These are phyloP conservation scores for Stylonectria norvegica DNA, from an alignment of 2,329 filamentous ascomycete genomes.

Conservation along the genomic window DNA sequence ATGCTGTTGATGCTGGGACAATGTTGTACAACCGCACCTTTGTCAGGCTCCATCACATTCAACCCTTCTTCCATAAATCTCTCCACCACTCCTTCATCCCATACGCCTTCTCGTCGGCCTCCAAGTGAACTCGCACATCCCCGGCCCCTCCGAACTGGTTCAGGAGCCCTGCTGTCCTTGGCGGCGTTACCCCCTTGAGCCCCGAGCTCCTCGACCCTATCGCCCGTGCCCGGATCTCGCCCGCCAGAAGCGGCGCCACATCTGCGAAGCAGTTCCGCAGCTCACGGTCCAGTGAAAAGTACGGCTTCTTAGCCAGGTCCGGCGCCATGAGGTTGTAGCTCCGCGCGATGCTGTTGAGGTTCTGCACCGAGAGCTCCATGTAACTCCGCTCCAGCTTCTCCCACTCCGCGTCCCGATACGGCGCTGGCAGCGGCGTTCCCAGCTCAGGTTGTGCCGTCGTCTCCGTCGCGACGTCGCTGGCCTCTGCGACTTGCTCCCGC, in stretches of 20 bases:
- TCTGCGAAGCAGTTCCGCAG: constrained; percentile 79
- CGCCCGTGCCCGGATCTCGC: constrained; percentile 69
- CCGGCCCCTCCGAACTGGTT: constrained; percentile 55
- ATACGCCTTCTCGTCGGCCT: constrained; percentile 73
- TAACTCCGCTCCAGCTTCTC: constrained; percentile 70
- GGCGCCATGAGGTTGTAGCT: constrained; percentile 96
- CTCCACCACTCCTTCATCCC: constrained; percentile 87
- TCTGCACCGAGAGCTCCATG: constrained; percentile 69
- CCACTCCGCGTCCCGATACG: constrained; percentile 79
- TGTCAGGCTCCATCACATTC: constrained; percentile 3
- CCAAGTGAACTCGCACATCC: constrained; percentile 61
- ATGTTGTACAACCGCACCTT: too few species aligned
- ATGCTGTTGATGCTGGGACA: too few species aligned
- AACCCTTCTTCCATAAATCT: constrained; percentile 60
- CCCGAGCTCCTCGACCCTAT: constrained; percentile 39
- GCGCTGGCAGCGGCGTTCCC: constrained; percentile 40
- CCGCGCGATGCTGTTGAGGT: constrained; percentile 75
- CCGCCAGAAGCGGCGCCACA: constrained; percentile 71
- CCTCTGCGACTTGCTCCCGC: constrained; percentile 32
- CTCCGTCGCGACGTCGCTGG: constrained; percentile 3
- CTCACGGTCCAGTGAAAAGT: constrained; percentile 80
- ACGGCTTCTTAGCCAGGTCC: constrained; percentile 87
- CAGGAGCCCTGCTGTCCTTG: constrained; percentile 45
- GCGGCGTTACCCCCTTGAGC: constrained; percentile 27
- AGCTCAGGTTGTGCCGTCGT: constrained; percentile 2